Evolutionary conservation across 2,329 filamentous ascomycete genomes (phyloP), one percentile per base, ranked within the genome.

Genomic region (Lojkania enalia): DNA sequence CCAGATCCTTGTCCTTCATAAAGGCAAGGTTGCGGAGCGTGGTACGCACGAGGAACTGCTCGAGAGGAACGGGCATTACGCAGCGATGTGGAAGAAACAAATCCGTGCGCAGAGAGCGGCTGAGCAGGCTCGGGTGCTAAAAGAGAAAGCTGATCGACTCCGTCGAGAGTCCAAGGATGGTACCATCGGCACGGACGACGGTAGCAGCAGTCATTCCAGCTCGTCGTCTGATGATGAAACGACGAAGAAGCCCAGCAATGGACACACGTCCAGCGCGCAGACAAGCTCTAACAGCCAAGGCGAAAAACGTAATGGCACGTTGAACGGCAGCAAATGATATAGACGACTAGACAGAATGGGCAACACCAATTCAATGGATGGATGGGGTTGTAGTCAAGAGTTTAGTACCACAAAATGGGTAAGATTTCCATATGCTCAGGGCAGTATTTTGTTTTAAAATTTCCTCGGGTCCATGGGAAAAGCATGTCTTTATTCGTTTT

Each of bases 1-100:
- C 44, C 77, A 80, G 50, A 81, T 81, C 38, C 69, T 81, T 5
- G 78, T 80, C 4, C 65, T 81, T 37, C 74, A 80, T 52, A 74
- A 77, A 52, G 78, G 78, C 42, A 68, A 69, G 44, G 77, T 79
- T 0, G 70, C 74, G 9, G 78, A 81, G 56, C 67, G 72, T 19
- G 78, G 78, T 14, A 76, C 71, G 1, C 78, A 81, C 44, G 66
- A 74, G 13, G 74, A 79, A 45, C 65, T 81, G 14, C 67, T 80
- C 15, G 72, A 71, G 14, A 61, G 67, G 48, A 74, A 71, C 44
- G 64, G 63, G 14, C 68, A 72, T 20, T 78, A 78, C 48, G 70
- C 73, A 4, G 69, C 62, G 41, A 78, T 78, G 76, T 78, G 76
- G 76, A 72, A 69, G 64, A 78, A 78, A 62, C 76, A 78, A 51